Base-by-base conservation (phyloP, 192 early-diverging fungal species). In the Backusella sp. region DNA sequence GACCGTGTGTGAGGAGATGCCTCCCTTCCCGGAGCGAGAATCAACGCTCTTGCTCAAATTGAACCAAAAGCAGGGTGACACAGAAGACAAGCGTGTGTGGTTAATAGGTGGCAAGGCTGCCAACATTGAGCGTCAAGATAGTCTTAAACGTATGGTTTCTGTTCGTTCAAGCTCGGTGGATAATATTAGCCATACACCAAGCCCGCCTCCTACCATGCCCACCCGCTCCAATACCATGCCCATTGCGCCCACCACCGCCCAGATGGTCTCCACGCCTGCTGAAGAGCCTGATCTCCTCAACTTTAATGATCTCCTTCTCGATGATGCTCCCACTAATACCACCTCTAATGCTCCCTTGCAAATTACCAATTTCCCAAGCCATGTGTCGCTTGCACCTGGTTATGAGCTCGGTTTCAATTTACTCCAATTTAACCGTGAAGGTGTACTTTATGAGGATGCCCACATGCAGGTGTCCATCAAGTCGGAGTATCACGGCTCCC, bases 1-100 rank as follows among this genome's bases (percentile, higher is more conserved):
- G 44, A 93, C 92, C 0, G 93, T 97, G 30, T 97, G 96, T 78
- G 98, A 98, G 75, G 97, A 99, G 81, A 99, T 99, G 96, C 98
- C 98, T 65, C 95, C 94, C 42, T 99, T 96, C 85, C 94, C 96
- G 1, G 96, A 97, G 77, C 90, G 95, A 28, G 96, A 96, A 79
- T 98, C 97, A 1, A 92, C 95, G 1, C 84, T 99, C 56, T 80
- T 99, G 56, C 90, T 89, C 4, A 78, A 91, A 19, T 82, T 99
- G 75, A 92, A 96, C 15, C 92, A 95, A 79, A 92, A 95, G 77
- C 91, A 95, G 8, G 85, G 91, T 11, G 93, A 96, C 81, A 98
- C 97, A 0, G 96, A 98, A 77, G 97, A 99, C 75, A 96, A 96
- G 80, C 90, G 98, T 49, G 96, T 93, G 11, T 98, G 96, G 97